These are phyloP conservation scores for Chaetoceros tenuissimus DNA, from an alignment of 108 stramenopile species.

Conservation along the genomic window DNA sequence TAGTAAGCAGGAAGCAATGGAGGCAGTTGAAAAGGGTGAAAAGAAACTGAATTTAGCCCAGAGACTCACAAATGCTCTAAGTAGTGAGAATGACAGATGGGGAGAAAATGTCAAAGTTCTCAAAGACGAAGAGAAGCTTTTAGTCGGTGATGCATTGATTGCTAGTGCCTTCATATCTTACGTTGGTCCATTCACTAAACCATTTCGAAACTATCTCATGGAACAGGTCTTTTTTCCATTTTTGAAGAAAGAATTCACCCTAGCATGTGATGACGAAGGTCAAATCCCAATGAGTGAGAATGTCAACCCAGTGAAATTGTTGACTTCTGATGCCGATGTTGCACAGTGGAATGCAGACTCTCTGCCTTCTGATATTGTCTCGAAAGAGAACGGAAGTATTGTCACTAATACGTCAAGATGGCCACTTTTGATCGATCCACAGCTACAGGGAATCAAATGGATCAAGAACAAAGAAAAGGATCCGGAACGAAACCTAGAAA, in stretches of 20 bases:
- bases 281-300: slow-evolving; percentile 66
- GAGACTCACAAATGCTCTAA: slow-evolving; percentile 74
- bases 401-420: slow-evolving; percentile 80
- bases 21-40: slow-evolving; percentile 58
- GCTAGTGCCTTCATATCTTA: slow-evolving; percentile 88
- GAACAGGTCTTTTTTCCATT: too few relatives aligned
- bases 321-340: slow-evolving; percentile 72
- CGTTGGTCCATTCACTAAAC: slow-evolving; percentile 81
- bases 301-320: slow-evolving; percentile 68
- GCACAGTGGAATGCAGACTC: slow-evolving; percentile 80
- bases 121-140: slow-evolving; percentile 39
- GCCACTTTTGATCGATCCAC: slow-evolving; percentile 76
- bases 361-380: slow-evolving; percentile 82
- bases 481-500: slow-evolving; percentile 35
- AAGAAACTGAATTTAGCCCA: slow-evolving; percentile 66
- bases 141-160: slow-evolving; percentile 87
- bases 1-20: slow-evolving; percentile 78
- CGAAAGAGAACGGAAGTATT: slow-evolving; percentile 85
- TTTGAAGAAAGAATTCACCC: slow-evolving; percentile 68
- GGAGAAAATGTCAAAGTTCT: slow-evolving; percentile 71
- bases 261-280: slow-evolving; percentile 50
- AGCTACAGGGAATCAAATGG: slow-evolving; percentile 89
- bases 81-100: slow-evolving; percentile 86
- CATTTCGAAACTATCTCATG: slow-evolving; percentile 64
- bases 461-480: slow-evolving; percentile 63